Conservation (phyloP, 257 asterid species). For the Solanum phureja region DNA sequence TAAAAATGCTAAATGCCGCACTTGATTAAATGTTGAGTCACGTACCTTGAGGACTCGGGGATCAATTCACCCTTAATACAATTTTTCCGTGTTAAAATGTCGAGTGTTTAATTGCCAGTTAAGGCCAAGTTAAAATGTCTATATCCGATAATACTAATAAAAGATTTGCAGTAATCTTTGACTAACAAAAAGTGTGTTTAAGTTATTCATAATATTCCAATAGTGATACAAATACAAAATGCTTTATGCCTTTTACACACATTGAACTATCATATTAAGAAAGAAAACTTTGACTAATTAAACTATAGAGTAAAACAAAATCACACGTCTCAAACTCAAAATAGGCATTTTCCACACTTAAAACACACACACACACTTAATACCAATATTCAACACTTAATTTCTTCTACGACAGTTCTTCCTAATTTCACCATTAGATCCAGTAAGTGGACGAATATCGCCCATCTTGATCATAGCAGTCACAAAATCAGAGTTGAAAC, state of each 20-base stretch:
- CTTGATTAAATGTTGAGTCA: not conserved
- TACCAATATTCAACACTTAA: not conserved
- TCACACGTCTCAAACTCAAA: not conserved
- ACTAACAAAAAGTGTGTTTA: not conserved
- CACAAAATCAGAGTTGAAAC: constrained; percentile 50
- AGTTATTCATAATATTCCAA: not conserved
- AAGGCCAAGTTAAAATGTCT: not conserved
- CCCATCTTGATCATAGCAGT: constrained; percentile 84
- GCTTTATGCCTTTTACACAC: not conserved
- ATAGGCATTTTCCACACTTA: not conserved
- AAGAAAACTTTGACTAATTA: not conserved
- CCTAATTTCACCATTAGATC: constrained; percentile 67
- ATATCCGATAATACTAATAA: not conserved
- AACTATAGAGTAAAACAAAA: not conserved
- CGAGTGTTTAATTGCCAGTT: fast-evolving
- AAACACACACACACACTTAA: not conserved
- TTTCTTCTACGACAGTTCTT: constrained; percentile 62
- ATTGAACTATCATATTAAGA: not conserved
- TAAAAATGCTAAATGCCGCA: too few species aligned
- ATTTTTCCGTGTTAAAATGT: too few species aligned
- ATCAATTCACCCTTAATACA: not conserved
- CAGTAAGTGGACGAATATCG: constrained; percentile 61
- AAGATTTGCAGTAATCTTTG: not conserved
- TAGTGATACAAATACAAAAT: not conserved
- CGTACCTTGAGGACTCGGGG: not conserved